Percentiles rank a stretch among this genome's conserved stretches.
phyloP scores from a whole-genome alignment of 139 green algal species.

The Trebouxia sp. region DNA sequence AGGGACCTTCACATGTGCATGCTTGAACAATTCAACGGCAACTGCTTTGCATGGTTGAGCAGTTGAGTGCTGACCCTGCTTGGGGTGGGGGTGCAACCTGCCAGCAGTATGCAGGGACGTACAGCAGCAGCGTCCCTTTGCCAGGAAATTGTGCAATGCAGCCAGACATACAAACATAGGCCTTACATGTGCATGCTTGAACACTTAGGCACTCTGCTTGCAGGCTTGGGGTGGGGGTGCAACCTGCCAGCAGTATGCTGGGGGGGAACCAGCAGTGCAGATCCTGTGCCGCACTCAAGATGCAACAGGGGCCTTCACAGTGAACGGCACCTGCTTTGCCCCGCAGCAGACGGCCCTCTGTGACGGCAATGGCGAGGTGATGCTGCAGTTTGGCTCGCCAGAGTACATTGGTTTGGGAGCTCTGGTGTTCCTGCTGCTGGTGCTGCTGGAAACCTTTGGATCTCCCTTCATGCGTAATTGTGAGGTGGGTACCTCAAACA shows the following conservation, averaged over 20 bases:
- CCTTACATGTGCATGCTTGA: not conserved
- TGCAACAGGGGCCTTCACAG: not conserved
- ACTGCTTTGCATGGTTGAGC: constrained; percentile 41
- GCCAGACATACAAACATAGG: not conserved
- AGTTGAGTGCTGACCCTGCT: too few relatives aligned
- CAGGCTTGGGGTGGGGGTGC: constrained; percentile 1
- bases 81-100: too few relatives aligned
- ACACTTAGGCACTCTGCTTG: not conserved
- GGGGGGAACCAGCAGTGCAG: not conserved
- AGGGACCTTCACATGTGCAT: constrained; percentile 26
- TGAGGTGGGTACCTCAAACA: constrained; percentile 40
- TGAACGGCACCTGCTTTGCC: constrained; percentile 31
- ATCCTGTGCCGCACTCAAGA: not conserved
- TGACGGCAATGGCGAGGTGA: constrained; percentile 54
- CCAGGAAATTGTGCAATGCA: too few relatives aligned
- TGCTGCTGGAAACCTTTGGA: constrained; percentile 39
- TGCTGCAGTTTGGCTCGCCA: not conserved
- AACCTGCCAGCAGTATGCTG: not conserved
- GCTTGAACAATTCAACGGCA: not conserved
- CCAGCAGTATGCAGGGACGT: too few relatives aligned
- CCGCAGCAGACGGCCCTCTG: constrained; percentile 28
- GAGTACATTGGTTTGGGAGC: constrained; percentile 18
- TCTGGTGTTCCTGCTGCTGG: constrained; percentile 18
- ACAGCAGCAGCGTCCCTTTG: too few relatives aligned
- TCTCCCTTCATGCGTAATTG: constrained; percentile 74